Evolutionary conservation across 2,329 filamentous ascomycete genomes (phyloP), one percentile per base, ranked within the genome.

Genomic region (Coniochaeta sp.): DNA sequence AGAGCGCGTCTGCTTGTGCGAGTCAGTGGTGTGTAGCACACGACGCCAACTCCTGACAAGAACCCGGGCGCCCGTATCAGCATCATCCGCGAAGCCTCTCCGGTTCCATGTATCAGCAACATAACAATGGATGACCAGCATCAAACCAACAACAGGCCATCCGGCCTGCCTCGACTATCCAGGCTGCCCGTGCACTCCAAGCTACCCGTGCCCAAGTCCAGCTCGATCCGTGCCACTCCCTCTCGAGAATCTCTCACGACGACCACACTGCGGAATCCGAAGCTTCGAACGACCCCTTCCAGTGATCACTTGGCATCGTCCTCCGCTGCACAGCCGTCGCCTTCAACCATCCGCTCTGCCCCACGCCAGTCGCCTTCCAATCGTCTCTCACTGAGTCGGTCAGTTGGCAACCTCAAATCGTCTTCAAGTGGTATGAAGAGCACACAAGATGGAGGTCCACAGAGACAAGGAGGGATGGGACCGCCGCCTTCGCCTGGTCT

Each of bases 401-500:
- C 38, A 14, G 55, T 57, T 14, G 55, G 55, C 6, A 57, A 57
- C 22, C 55, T 57, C 38, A 57, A 30, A 30, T 40, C 55, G 38
- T 24, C 34, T 12, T 34, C 34, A 28, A 40, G 54, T 24, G 22
- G 30, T 26, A 56, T 38, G 17, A 52, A 14, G 24, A 52, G 12
- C 19, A 9, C 55, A 8, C 55, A 24, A 32, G 55, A 57, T 57
- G 55, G 9, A 19, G 19, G 26, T 8, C 28, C 24, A 9, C 34
- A 40, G 24, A 57, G 38, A 30, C 55, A n/a, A 6, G 36, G 55
- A 7, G 34, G 4, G 22, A 57, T 57, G 55, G 55, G 34, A 17
- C 34, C 55, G 7, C 55, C 55, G 2, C 34, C 14, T 3, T 44
- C 36, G 8, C 36, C n/a, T n/a, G 22, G 6, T n/a, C 36, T 36